These are phyloP conservation scores for Podaxis sp. DNA, from an alignment of 768 basidiomycete genomes.

Conservation along the genomic window DNA sequence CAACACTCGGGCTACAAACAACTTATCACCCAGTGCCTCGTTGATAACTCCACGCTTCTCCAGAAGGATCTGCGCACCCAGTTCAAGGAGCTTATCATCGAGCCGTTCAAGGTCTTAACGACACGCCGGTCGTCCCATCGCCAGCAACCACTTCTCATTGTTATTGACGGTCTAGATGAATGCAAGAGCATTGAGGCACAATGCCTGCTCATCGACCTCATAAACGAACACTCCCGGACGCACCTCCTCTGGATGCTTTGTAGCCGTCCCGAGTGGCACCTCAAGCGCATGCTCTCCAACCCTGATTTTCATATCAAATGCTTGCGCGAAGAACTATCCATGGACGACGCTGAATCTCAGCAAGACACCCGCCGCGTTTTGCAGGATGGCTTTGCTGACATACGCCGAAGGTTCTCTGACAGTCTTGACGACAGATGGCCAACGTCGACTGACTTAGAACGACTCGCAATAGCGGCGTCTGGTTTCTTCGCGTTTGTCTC, in stretches of 20 bases:
- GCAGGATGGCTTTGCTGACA: neutral
- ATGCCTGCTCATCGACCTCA: neutral
- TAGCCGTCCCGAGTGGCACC: neutral
- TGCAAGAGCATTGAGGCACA: neutral
- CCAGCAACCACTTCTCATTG: neutral
- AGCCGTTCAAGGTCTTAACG: neutral
- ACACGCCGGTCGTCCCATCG: neutral
- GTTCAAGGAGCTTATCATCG: neutral
- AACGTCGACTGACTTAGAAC: neutral
- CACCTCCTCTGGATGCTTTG: neutral
- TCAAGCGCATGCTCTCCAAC: neutral
- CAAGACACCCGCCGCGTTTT: neutral
- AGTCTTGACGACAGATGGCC: neutral
- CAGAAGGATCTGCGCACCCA: neutral
- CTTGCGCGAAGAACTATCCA: neutral
- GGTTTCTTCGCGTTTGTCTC: neutral
- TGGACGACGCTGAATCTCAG: neutral
- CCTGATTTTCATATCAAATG: neutral
- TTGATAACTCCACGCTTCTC: neutral
- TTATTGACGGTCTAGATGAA: neutral
- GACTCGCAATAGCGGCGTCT: neutral
- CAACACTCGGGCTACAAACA: neutral
- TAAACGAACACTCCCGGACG: neutral
- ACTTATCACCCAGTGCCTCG: neutral
- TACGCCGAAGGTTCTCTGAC: neutral